Base-by-base conservation (phyloP, 768 basidiomycete species). In the Naematelia encephala region DNA sequence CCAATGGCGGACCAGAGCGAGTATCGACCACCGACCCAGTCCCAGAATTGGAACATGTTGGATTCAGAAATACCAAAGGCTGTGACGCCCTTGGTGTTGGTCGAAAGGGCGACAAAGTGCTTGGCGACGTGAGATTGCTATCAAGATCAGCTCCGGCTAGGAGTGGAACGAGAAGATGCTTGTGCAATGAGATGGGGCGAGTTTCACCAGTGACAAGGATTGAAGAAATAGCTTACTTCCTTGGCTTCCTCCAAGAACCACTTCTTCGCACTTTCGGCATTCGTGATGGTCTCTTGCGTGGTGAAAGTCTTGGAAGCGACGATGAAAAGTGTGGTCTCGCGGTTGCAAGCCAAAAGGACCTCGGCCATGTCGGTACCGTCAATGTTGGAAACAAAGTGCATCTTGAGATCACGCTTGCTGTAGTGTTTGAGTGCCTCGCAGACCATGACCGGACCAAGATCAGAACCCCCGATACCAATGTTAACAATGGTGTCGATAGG, bases 1-100 rank as follows among this genome's bases (percentile, higher is more conserved):
- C 96, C 96, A 68, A 99, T 97, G 27, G 96, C 94, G 62, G 90
- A 92, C 94, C 96, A 98, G 64, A 99, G 82, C 69, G 89, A 91
- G 84, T 99, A 99, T 63, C 94, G 85, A 25, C 96, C 96, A 62
- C 96, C 96, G 63, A 99, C 96, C 96, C 96, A 99, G 79, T 98
- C 96, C 94, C 94, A 99, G 85, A 99, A 98, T 75, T 88, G 86
- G 85, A 99, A 99, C 93, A 99, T 99, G 81, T 97, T 97, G 67
- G 83, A 83, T 60, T 86, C 78, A 47, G 87, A 82, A 72, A 99
- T 99, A 43, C 96, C 96, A 72, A 99, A 99, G 2, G 82, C 85
- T 16, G 90, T 89, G 56, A 98, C 96, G 11, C 89, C 91, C 74
- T 86, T 84, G 52, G 91, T 91, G 79, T 99, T 99, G 57, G 96